Percentiles rank a stretch among this genome's conserved stretches.
Conservation (phyloP, 2,329 filamentous ascomycete genomes). For the Cytospora mali region DNA sequence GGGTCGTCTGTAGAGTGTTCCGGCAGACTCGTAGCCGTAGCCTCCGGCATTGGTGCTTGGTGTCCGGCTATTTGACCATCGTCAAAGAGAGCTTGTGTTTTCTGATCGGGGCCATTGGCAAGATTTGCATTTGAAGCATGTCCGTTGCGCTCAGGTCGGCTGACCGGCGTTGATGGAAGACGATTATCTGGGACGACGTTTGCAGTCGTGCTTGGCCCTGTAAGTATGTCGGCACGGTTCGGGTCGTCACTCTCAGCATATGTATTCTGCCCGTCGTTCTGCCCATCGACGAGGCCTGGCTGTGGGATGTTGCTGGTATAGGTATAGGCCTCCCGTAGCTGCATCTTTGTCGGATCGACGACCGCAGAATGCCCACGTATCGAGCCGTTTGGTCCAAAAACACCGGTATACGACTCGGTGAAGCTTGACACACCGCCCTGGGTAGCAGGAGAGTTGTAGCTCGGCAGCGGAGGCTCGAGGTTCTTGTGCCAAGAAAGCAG, state of each 20-base stretch:
- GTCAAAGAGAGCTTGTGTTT: conserved; percentile 33
- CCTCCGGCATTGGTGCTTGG: conserved; percentile 2
- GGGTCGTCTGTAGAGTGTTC: conserved; percentile 62
- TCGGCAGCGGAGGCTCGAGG: conserved; percentile 62
- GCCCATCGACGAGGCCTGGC: conserved; percentile 27
- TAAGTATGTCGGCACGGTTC: conserved; percentile 28
- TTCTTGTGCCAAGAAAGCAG: conserved; percentile 71
- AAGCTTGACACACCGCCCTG: conserved; percentile 36
- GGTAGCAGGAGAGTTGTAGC: conserved; percentile 52
- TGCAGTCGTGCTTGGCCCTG: conserved; percentile 33
- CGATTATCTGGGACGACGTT: conserved; percentile 27
- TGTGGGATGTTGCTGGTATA: conserved; percentile 20
- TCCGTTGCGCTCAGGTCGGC: neutral
- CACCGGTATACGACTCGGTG: conserved; percentile 31
- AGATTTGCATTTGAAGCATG: conserved; percentile 14
- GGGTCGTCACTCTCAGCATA: conserved; percentile 21
- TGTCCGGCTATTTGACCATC: conserved; percentile 30
- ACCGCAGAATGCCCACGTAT: conserved; percentile 36
- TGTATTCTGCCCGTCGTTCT: conserved; percentile 13
- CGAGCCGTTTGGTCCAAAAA: conserved; percentile 37
- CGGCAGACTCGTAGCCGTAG: conserved; percentile 38
- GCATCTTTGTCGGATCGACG: conserved; percentile 35
- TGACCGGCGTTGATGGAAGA: neutral
- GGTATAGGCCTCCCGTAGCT: conserved; percentile 26
- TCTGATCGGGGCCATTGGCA: conserved; percentile 28